These are phyloP conservation scores for Blastocystis sp. DNA, from an alignment of 352 stramenopile species.

Conservation along the genomic window DNA sequence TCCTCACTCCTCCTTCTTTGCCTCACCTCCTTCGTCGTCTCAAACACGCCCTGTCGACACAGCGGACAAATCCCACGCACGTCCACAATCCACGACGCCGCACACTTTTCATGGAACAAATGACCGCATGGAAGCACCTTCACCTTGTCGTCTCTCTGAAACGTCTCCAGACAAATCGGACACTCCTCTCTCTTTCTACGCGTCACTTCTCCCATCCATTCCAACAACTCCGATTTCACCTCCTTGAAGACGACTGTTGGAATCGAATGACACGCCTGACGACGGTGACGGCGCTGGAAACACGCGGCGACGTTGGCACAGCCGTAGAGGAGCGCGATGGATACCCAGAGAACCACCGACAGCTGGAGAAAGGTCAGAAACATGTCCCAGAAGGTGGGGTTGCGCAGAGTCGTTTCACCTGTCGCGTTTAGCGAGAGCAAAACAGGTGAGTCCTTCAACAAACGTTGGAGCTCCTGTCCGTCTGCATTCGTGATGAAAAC, in stretches of 20 bases:
- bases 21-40: neutral
- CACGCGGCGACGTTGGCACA: neutral
- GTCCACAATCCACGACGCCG: conserved; percentile 24
- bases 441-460: neutral
- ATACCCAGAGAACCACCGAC: neutral
- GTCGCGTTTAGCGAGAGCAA: neutral
- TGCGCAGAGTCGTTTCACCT: neutral
- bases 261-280: neutral
- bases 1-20: neutral
- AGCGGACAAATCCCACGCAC: conserved; percentile 17
- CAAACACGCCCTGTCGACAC: conserved; percentile 5
- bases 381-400: conserved; percentile 34
- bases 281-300: neutral
- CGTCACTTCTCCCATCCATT: neutral
- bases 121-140: conserved; percentile 19
- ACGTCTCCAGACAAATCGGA: conserved; percentile 23
- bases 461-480: neutral
- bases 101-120: conserved; percentile 11
- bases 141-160: neutral
- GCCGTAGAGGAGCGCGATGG: neutral
- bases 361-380: conserved; percentile 40
- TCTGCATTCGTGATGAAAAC: conserved; percentile 1
- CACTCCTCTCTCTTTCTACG: neutral
- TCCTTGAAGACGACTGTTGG: neutral
- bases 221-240: neutral